Conservation (phyloP, 148 eudicot genomes). For the Diospyros kaki region DNA sequence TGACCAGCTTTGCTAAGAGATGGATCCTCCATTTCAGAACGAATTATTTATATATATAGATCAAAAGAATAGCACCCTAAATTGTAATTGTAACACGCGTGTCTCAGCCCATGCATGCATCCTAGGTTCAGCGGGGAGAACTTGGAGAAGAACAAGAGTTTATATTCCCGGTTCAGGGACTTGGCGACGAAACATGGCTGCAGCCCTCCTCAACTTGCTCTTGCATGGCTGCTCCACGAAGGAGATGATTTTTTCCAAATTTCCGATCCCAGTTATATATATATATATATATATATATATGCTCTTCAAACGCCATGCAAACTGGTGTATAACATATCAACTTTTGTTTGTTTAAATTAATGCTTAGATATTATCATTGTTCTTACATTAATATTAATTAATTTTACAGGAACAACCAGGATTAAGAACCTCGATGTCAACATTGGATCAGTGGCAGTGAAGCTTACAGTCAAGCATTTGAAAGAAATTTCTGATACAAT, state of each 20-base stretch:
- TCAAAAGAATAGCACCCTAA: no score
- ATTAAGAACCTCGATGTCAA: slow-evolving; percentile 13
- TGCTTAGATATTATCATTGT: no score
- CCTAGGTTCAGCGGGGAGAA: slow-evolving; percentile 30
- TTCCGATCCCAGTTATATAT: no score
- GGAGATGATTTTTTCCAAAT: slow-evolving; percentile 33
- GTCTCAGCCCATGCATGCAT: slow-evolving; percentile 21
- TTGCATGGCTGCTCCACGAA: slow-evolving; percentile 47
- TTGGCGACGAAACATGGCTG: slow-evolving; percentile 29
- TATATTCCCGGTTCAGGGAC: slow-evolving; percentile 22
- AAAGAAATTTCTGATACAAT: slow-evolving; percentile 5
- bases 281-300: no score
- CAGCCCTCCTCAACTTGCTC: slow-evolving; percentile 38
- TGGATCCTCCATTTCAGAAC: no score
- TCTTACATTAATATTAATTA: no score
- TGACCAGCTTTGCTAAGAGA: no score
- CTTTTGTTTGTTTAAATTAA: no score
- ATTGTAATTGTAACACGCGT: no score
- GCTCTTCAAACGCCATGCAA: no score
- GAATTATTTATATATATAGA: no score
- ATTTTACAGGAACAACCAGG: slow-evolving; percentile 6
- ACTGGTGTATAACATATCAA: no score
- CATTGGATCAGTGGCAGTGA: background rate
- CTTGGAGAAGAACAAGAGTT: slow-evolving; percentile 31
- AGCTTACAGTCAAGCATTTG: slow-evolving; percentile 16